Evolutionary conservation across 768 basidiomycete genomes (phyloP).

Genomic region (Lactarius sanguifluus): DNA sequence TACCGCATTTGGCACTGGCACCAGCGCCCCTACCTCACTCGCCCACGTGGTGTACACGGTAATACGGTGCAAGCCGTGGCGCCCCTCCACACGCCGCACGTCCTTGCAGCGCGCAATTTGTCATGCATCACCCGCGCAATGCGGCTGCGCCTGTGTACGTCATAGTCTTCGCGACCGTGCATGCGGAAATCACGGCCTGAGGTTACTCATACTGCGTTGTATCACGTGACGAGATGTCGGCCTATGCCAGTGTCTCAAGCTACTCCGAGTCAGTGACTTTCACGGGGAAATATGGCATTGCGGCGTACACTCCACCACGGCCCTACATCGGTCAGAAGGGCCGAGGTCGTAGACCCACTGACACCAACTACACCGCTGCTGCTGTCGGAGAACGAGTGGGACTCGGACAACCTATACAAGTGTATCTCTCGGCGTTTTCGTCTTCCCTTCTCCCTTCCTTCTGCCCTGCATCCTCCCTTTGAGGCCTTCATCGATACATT

Average conservation of each 20-base stretch:
- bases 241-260: neutral
- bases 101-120: no score
- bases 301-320: neutral
- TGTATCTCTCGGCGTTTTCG: neutral
- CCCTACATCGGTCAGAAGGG: neutral
- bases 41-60: no score
- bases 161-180: no score
- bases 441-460: neutral
- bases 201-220: no score
- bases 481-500: neutral
- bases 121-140: no score
- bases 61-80: no score
- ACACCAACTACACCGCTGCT: neutral
- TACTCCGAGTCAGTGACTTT: neutral
- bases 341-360: neutral
- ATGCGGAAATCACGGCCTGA: no score
- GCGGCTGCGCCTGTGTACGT: no score
- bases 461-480: neutral
- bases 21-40: no score
- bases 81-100: no score
- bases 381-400: constrained; percentile 1
- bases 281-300: neutral
- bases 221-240: neutral
- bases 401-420: neutral
- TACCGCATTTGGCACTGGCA: no score